phyloP scores from a whole-genome alignment of 768 basidiomycete genomes.

The Mycena filopes region DNA sequence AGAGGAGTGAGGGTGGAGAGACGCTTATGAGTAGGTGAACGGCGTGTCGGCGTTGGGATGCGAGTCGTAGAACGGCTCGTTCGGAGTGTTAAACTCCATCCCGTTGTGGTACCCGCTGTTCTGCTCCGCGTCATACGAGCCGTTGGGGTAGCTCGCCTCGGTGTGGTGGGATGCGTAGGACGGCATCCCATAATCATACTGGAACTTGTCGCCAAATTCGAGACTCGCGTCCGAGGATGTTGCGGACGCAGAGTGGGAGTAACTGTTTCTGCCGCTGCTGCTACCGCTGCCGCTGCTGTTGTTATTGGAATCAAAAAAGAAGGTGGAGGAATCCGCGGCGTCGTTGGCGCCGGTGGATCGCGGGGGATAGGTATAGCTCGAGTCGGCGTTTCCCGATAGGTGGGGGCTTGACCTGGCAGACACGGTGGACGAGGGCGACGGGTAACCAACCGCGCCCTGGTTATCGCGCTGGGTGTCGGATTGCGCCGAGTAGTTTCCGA shows the following conservation, averaged over 20 bases:
- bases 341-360: slow-evolving; percentile 9
- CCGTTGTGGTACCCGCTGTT: slow-evolving; percentile 4
- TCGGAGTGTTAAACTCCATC: slow-evolving; percentile 12
- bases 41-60: slow-evolving; percentile 17
- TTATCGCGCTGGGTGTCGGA: slow-evolving; percentile 5
- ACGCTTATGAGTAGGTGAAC: slow-evolving; percentile 28
- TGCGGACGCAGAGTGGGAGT: slow-evolving; percentile 26
- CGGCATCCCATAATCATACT: slow-evolving; percentile 29
- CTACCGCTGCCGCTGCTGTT: neutral
- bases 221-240: slow-evolving; percentile 21
- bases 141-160: slow-evolving; percentile 5
- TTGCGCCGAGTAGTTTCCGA: slow-evolving; percentile 17
- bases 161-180: neutral
- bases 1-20: neutral
- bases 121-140: neutral
- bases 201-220: slow-evolving; percentile 16
- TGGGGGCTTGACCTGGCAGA: slow-evolving; percentile 30
- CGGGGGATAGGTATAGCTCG: slow-evolving; percentile 24
- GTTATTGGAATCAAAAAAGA: slow-evolving; percentile 23
- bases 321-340: slow-evolving; percentile 14
- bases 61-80: slow-evolving; percentile 27
- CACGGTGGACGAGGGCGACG: slow-evolving; percentile 29
- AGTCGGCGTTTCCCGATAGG: slow-evolving; percentile 16
- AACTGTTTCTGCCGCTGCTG: slow-evolving; percentile 2
- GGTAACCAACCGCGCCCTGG: slow-evolving; percentile 16